Evolutionary conservation across 345 rosid genomes (phyloP), one percentile per base, ranked within the genome.

Genomic region (Lepidium africanum): DNA sequence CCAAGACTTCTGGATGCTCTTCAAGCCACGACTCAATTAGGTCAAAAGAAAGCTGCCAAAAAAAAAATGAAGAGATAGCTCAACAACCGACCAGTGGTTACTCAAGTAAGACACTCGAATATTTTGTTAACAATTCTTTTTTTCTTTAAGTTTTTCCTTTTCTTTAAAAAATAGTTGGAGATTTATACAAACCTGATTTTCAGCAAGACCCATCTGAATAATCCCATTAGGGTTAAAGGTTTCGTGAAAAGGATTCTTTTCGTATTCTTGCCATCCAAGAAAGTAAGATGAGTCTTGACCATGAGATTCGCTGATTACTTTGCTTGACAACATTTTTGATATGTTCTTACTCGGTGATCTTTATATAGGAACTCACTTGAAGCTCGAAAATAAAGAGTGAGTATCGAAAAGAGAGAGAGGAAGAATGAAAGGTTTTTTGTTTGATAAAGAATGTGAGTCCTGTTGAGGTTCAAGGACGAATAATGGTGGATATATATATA

Each of bases 201-300:
- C 98, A 14, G 98, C 98, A 56, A 92, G 85, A 6, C 96, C 97
- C 98, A 93, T 86, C 68, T 93, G 98, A 59, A 93, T 81, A 70
- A 93, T 86, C 9, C 98, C 97, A 7, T 56, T 49, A 4, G 97
- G 86, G 76, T 92, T 92, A 36, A 60, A 56, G 58, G 75, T 40
- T 50, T 78, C 78, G 42, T 93, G 72, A 63, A 80, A 90, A 6
- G 89, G 92, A 61, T 88, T 84, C 39, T 84, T 83, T 82, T 84
- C 87, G 25, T 81, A 90, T 58, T 81, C 87, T 60, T 90, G 69
- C 96, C 87, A 90, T 9, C 98, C 97, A 5, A 88, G 70, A 74
- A 92, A 90, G 78, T 86, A 92, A 17, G 91, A 82, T 16, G 98
- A 92, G 78, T 83, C 87, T 72, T 92, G 87, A 33, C 96, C 96